Evolutionary conservation across 2,329 filamentous ascomycete species (phyloP).

Genomic region (Fonsecaea erecta): DNA sequence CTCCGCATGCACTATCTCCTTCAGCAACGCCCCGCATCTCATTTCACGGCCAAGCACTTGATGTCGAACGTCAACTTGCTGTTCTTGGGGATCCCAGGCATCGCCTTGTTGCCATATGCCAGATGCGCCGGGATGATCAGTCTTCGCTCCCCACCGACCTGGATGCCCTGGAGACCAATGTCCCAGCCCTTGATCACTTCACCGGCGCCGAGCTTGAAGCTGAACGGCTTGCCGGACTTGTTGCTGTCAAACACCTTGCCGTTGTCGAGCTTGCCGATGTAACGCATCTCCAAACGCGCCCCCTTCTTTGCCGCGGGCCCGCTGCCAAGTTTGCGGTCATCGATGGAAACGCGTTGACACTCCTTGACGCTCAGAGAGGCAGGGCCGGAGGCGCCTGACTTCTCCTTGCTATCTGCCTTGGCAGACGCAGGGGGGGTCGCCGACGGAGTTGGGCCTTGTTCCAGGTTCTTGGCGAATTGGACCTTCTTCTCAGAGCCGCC

Average conservation of each 20-base stretch:
- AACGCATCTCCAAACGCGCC: conserved; percentile 89
- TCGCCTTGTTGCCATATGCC: conserved; percentile 83
- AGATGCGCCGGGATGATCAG: conserved; percentile 85
- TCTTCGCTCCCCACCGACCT: conserved; percentile 88
- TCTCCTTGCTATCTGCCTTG: conserved; percentile 44
- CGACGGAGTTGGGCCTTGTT: conserved; percentile 88
- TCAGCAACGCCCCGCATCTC: neutral
- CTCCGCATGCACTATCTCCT: neutral
- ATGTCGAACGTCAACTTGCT: conserved; percentile 91
- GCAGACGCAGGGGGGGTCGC: conserved; percentile 50
- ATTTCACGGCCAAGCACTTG: conserved; percentile 64
- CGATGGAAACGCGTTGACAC: conserved; percentile 86
- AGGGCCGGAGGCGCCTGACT: conserved; percentile 54
- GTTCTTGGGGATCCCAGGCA: conserved; percentile 88
- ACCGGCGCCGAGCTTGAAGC: conserved; percentile 89
- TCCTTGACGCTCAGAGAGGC: conserved; percentile 72
- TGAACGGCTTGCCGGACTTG: conserved; percentile 98
- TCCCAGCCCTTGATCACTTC: conserved; percentile 99
- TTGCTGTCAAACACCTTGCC: conserved; percentile 91
- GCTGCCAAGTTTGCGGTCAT: conserved; percentile 90
- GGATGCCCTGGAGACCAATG: conserved; percentile 89
- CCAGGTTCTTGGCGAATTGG: conserved; percentile 97
- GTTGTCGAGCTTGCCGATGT: conserved; percentile 95
- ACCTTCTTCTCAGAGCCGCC: conserved; percentile 77
- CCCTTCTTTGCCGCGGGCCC: conserved; percentile 88